Percentiles rank a stretch among this genome's conserved stretches.
phyloP scores from a whole-genome alignment of 345 rosid genomes.

The Capsella bursapastoris region DNA sequence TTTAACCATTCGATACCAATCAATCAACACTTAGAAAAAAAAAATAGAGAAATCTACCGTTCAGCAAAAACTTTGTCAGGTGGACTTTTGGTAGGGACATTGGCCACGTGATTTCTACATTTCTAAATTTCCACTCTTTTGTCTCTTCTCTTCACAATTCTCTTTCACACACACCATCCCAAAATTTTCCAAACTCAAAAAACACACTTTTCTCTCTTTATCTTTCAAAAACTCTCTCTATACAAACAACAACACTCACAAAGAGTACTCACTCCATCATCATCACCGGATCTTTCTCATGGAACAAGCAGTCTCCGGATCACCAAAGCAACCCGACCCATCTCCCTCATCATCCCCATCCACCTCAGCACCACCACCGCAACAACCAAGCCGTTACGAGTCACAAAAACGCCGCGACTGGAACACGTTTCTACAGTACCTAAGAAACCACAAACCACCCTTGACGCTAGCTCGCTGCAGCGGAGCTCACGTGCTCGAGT shows the following conservation, averaged over 20 bases:
- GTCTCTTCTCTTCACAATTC: slow-evolving; percentile 35
- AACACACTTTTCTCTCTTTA: background rate
- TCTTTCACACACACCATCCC: slow-evolving; percentile 24
- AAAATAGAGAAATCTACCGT: slow-evolving; percentile 22
- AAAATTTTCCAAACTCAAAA: slow-evolving; percentile 9
- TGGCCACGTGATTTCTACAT: slow-evolving; percentile 44
- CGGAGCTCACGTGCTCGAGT: slow-evolving; percentile 76
- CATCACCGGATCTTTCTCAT: slow-evolving; percentile 28
- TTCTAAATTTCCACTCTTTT: slow-evolving; percentile 23
- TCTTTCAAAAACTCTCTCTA: slow-evolving; percentile 9
- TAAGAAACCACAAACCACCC: slow-evolving; percentile 70
- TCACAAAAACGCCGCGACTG: slow-evolving; percentile 78
- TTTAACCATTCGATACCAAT: slow-evolving; percentile 2
- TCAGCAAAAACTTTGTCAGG: slow-evolving; percentile 40
- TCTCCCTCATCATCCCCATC: slow-evolving; percentile 15
- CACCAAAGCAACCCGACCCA: slow-evolving; percentile 24
- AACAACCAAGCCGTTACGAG: slow-evolving; percentile 67
- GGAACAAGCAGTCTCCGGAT: slow-evolving; percentile 35
- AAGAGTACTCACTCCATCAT: background rate
- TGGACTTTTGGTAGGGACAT: slow-evolving; percentile 46
- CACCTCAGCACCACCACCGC: slow-evolving; percentile 24
- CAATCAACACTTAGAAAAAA: background rate
- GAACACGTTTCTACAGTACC: slow-evolving; percentile 73
- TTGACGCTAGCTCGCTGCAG: slow-evolving; percentile 61
- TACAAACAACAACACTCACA: background rate